A percentile compares a stretch with the other conserved stretches of the same genome.
phyloP scores from a whole-genome alignment of 1,284 basidiomycete species.

The Leccinum solheimii region DNA sequence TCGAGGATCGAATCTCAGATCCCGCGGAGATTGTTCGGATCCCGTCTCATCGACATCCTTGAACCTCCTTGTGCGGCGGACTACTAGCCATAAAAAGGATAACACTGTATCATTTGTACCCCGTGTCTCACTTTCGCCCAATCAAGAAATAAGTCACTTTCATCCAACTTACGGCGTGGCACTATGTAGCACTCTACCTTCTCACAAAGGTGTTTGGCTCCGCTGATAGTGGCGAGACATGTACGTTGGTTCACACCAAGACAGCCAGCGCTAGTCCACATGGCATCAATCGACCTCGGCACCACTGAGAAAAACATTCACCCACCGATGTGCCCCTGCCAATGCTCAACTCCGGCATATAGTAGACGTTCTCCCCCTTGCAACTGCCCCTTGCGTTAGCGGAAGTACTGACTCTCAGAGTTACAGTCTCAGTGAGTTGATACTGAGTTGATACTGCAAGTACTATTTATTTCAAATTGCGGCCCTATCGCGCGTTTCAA shows the following conservation, averaged over 20 bases:
- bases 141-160: neutral
- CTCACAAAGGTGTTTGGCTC: neutral
- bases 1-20: slow-evolving; percentile 33
- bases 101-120: slow-evolving; percentile 7
- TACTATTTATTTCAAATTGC: neutral
- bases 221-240: neutral
- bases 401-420: neutral
- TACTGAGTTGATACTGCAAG: neutral
- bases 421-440: neutral
- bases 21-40: slow-evolving; percentile 26
- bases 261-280: neutral
- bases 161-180: neutral
- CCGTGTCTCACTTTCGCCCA: neutral
- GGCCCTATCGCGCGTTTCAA: neutral
- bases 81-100: slow-evolving; percentile 4
- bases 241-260: neutral
- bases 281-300: neutral
- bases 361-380: neutral
- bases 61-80: slow-evolving; percentile 17
- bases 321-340: neutral
- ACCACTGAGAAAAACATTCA: neutral
- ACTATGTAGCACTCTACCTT: neutral
- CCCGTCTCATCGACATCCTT: neutral
- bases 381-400: neutral
- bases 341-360: neutral